Evolutionary conservation across 768 basidiomycete genomes (phyloP), one percentile per base, ranked within the genome.

Genomic region (Rhizopogon rudus): DNA sequence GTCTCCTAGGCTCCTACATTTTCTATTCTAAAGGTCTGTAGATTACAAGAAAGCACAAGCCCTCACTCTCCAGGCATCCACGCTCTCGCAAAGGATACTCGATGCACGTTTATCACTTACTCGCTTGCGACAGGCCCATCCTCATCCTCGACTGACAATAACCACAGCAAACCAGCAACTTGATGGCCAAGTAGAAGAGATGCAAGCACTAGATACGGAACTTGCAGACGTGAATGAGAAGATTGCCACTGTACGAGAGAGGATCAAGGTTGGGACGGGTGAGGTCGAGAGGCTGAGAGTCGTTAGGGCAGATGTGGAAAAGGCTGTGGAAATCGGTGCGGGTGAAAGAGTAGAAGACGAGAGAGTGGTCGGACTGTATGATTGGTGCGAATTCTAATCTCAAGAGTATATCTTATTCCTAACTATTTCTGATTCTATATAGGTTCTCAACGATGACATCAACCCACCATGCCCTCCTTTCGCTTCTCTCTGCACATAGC

Each of bases 41-140:
- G 89, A 89, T 56, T 88, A 85, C 62, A 67, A 73, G 40, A 80
- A 78, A 58, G 79, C 84, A 0, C 81, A 80, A 42, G 67, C 74
- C 2, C 68, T 80, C 7, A 78, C 82, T 0, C 71, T 73, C 22
- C 79, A 81, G 57, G 84, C 86, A 1, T 73, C 82, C 20, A 58
- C 75, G 2, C 79, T 92, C 1, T 81, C 87, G 1, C 82, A 88
- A 54, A 80, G 89, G 66, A 92, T 95, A 61, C 80, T 91, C 56
- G 91, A 94, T 64, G 83, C 91, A 37, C 86, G 89, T 37, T 80
- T 93, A 4, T 81, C 87, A 1, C 77, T 95, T 39, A 86, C 87
- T 6, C 82, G 93, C 1, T 82, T 95, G 16, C 83, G 90, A 17
- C 87, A 93, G 60, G 81, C 86, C 2, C 84, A 95, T 61, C 88